These are phyloP conservation scores for Powellomyces hirtus DNA, from an alignment of 192 early-diverging fungal genomes.

Conservation along the genomic window DNA sequence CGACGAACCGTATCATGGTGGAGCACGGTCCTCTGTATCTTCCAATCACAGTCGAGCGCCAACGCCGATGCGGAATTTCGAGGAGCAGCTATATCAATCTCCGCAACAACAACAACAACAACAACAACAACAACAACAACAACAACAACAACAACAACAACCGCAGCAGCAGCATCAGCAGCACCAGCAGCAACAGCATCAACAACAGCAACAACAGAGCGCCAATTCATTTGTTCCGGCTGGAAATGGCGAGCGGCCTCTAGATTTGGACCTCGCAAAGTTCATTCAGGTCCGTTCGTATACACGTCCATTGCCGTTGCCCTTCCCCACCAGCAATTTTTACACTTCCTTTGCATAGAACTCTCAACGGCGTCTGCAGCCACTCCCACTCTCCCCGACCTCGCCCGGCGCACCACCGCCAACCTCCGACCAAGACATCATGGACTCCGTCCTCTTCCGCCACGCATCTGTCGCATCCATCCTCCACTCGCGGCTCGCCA, in stretches of 20 bases:
- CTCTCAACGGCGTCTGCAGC: conserved; percentile 17
- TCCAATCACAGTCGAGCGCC: neutral
- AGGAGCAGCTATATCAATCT: no score
- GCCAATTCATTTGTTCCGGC: conserved; percentile 30
- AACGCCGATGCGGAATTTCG: neutral
- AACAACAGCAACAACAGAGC: neutral
- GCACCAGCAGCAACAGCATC: neutral
- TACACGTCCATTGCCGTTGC: no score
- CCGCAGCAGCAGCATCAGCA: neutral
- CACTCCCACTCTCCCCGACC: conserved; percentile 22
- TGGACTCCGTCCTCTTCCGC: conserved; percentile 39
- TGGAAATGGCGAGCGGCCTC: conserved; percentile 31
- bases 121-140: neutral
- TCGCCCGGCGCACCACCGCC: conserved; percentile 10
- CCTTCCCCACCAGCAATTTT: neutral
- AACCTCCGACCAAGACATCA: conserved; percentile 35
- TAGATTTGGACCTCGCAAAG: conserved; percentile 44
- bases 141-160: neutral
- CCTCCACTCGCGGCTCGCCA: conserved; percentile 29
- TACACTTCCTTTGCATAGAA: conserved; percentile 7
- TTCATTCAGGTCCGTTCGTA: conserved; percentile 37
- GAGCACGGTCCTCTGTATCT: neutral
- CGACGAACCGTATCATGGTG: neutral
- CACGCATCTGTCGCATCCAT: conserved; percentile 47
- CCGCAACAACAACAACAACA: neutral